Percentiles rank a stretch among this genome's conserved stretches.
phyloP scores from a whole-genome alignment of 2,329 filamentous ascomycete genomes.

The Colletotrichum paranaense region DNA sequence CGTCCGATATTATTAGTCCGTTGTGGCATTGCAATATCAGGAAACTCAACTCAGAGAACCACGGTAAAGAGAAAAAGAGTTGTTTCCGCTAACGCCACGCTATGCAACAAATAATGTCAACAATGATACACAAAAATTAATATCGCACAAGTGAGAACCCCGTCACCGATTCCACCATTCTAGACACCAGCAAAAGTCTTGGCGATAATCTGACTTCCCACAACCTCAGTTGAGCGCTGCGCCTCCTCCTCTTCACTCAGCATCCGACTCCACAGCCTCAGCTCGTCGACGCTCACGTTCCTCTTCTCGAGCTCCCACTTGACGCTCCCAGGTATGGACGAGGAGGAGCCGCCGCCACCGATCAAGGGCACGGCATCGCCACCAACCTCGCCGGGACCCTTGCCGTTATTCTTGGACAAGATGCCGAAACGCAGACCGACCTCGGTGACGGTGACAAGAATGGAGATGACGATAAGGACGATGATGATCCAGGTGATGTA shows the following conservation, averaged over 20 bases:
- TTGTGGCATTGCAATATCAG: background rate
- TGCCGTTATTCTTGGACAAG: slow-evolving; percentile 57
- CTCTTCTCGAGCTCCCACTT: slow-evolving; percentile 33
- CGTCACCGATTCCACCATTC: background rate
- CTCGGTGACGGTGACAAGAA: slow-evolving; percentile 90
- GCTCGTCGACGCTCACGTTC: slow-evolving; percentile 37
- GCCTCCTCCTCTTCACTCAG: slow-evolving; percentile 36
- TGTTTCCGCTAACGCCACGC: slow-evolving; percentile 25
- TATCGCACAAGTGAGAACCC: background rate
- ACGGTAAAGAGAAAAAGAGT: background rate
- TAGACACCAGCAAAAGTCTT: slow-evolving; percentile 35
- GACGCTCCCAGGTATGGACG: slow-evolving; percentile 21
- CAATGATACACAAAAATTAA: background rate
- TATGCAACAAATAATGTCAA: slow-evolving; percentile 16
- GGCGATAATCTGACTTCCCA: slow-evolving; percentile 34
- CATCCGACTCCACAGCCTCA: slow-evolving; percentile 39
- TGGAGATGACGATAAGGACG: slow-evolving; percentile 89
- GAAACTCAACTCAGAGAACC: background rate
- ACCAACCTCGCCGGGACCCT: slow-evolving; percentile 3
- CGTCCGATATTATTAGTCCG: background rate
- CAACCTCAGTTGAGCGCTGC: slow-evolving; percentile 21
- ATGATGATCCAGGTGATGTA: slow-evolving; percentile 98
- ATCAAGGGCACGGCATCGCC: slow-evolving; percentile 13
- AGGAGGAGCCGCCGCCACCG: background rate
- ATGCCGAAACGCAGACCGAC: slow-evolving; percentile 88